Evolutionary conservation across 805 yeast genomes (phyloP), one percentile per base, ranked within the genome.

Genomic region (Kregervanrija fluxuum): DNA sequence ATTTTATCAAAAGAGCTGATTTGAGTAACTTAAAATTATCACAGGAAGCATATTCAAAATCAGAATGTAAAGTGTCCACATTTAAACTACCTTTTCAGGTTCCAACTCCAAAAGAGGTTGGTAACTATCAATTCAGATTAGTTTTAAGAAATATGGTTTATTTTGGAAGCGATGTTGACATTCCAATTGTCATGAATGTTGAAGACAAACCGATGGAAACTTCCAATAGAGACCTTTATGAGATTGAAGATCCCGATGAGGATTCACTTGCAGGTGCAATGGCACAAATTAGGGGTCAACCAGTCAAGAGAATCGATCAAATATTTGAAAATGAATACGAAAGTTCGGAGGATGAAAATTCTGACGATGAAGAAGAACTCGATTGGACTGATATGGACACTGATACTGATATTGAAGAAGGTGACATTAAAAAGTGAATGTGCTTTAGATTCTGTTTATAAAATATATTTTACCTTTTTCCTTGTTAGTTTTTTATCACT

Each of bases 121-220:
- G 95, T 37, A 69, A 66, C 36, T 77, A 67, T 57, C 80, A 77
- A 51, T 86, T 86, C 70, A 75, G 89, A 65, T 68, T 90, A 13
- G 66, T 80, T 17, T 62, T 91, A 57, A 79, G 80, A 57, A 82
- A 85, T 44, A 74, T 85, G 43, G 80, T 85, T 38, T 90, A 87
- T 62, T 87, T 86, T 61, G 95, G 96, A 5, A 66, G 77, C 14
- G 97, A 91, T 60, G 61, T 87, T 17, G 87, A 82, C 51, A 74
- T 82, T 48, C 83, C 90, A 9, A 64, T 87, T 40, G 67, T 68
- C 17, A 74, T 90, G 82, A 69, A 74, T n/a, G 95, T 90, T 33
- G 71, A 75, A 53, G 71, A 77, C 16, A 75, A 81, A 32, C 75
- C 81, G 41, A 68, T 62, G n/a, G 74, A 68, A 12, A 62, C 57